Base-by-base conservation (phyloP, 495 filamentous ascomycete genomes). In the Immersiella caudata region DNA sequence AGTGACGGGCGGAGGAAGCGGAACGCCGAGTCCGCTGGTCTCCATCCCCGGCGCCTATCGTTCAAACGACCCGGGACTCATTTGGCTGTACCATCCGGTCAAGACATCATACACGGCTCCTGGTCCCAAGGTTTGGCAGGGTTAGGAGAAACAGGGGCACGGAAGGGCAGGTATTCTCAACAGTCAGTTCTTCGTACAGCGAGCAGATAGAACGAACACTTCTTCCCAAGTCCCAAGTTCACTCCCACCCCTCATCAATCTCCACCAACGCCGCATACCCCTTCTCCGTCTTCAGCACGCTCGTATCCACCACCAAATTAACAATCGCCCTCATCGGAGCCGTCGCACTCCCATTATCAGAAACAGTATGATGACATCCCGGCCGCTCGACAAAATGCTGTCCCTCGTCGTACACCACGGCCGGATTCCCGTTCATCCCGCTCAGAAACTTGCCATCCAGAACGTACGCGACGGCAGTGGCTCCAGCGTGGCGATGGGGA, bases 1-100 rank as follows among this genome's bases (percentile, higher is more conserved):
- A 40, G 71, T 81, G 24, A 79, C 77, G 9, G 74, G 67, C n/a
- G 78, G 79, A 54, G 76, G 77, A 5, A 71, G 27, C 67, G 77
- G 77, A 11, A 71, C 54, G 3, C 76, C 79, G 0, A 67, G 70
- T 0, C 68, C 68, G 6, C 26, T 75, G 33, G 78, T 79, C 16
- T 66, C 74, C 0, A 73, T 79, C 55, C 77, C 77, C 8, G 76
- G 76, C 11, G 79, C 79, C 0, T 79, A 80, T 67, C 61, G 68
- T 57, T 56, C 76, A 0, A 73, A 57, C 62, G 78, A 78, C 54
- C 78, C 74, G 1, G 78, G 78, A 24, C 70, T 77, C 33, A 22
- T 72, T n/a, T 78, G 64, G 54, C 71, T 65, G 2, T 66, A 67
- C 11, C 62, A 66, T 1, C 57, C 11, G 1, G 20, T 46, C 24